phyloP scores from a whole-genome alignment of 1,139 yeast genomes.

The Suhomyces ambrosiae region DNA sequence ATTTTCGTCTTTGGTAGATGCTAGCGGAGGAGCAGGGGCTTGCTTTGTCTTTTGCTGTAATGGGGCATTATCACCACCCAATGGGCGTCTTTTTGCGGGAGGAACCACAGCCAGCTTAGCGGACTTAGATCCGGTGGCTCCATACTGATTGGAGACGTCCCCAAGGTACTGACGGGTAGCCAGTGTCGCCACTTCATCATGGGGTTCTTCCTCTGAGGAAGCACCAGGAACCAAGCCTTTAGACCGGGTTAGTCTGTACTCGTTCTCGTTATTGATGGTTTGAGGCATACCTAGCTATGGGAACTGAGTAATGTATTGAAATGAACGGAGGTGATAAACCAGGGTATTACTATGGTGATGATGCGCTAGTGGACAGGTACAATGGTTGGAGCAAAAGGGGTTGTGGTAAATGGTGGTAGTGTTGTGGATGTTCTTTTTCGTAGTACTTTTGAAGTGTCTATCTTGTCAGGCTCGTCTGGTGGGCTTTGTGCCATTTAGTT shows the following conservation, averaged over 20 bases:
- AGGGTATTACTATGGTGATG: too few relatives aligned
- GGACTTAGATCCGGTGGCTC: slow-evolving; percentile 17
- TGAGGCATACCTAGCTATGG: slow-evolving; percentile 44
- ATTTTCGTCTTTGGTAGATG: background rate
- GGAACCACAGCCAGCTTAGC: slow-evolving; percentile 9
- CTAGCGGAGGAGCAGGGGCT: slow-evolving; percentile 5
- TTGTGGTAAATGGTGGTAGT: background rate
- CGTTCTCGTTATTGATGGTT: slow-evolving; percentile 45
- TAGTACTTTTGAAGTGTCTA: too few relatives aligned
- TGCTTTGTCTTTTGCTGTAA: slow-evolving; percentile 23
- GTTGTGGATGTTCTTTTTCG: background rate
- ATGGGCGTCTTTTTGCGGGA: slow-evolving; percentile 31
- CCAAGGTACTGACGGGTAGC: slow-evolving; percentile 36
- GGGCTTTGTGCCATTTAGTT: slow-evolving; percentile 10
- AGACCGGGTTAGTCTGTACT: slow-evolving; percentile 39
- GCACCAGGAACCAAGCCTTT: slow-evolving; percentile 21
- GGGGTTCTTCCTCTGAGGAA: slow-evolving; percentile 4
- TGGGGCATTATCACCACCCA: slow-evolving; percentile 40
- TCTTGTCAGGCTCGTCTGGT: too few relatives aligned
- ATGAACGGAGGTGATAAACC: too few relatives aligned
- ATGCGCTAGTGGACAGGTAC: too few relatives aligned
- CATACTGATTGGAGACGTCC: slow-evolving; percentile 47
- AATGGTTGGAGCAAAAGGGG: background rate
- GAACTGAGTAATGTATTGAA: too few relatives aligned
- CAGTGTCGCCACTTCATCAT: slow-evolving; percentile 13